Evolutionary conservation across 2,329 filamentous ascomycete genomes (phyloP).

Genomic region (Myriosclerotinia curreyana): DNA sequence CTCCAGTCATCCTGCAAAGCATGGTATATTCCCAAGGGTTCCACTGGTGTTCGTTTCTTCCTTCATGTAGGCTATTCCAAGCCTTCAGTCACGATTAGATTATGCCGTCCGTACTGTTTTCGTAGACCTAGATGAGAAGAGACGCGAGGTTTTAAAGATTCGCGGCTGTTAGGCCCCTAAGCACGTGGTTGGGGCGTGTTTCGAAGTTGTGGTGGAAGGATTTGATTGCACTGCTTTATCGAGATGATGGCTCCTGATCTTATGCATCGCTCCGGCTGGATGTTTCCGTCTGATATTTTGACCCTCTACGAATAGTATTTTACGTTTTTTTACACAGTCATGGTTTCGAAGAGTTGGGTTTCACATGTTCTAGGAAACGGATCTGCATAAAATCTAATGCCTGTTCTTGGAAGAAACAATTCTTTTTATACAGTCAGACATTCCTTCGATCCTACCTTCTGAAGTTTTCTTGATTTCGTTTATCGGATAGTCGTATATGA

Average conservation of each 20-base stretch:
- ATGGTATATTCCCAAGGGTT: neutral
- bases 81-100: neutral
- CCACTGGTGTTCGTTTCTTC: neutral
- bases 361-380: neutral
- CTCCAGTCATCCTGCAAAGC: slow-evolving; percentile 9
- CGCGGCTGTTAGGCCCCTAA: neutral
- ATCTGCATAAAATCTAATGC: neutral
- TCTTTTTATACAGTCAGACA: neutral
- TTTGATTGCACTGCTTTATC: neutral
- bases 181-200: slow-evolving; percentile 1
- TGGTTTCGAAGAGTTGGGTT: neutral
- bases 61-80: neutral
- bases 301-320: neutral
- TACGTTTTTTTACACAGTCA: neutral
- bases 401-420: neutral
- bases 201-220: slow-evolving; percentile 2
- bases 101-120: neutral
- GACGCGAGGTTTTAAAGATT: neutral
- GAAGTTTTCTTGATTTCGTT: neutral
- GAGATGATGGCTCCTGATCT: neutral
- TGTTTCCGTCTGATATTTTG: neutral
- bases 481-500: neutral
- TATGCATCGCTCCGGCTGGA: neutral
- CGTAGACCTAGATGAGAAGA: neutral
- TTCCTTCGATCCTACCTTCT: neutral